Evolutionary conservation across 202 grass and related monocot genomes (phyloP).

Genomic region (Cymbopogon flexuosus): DNA sequence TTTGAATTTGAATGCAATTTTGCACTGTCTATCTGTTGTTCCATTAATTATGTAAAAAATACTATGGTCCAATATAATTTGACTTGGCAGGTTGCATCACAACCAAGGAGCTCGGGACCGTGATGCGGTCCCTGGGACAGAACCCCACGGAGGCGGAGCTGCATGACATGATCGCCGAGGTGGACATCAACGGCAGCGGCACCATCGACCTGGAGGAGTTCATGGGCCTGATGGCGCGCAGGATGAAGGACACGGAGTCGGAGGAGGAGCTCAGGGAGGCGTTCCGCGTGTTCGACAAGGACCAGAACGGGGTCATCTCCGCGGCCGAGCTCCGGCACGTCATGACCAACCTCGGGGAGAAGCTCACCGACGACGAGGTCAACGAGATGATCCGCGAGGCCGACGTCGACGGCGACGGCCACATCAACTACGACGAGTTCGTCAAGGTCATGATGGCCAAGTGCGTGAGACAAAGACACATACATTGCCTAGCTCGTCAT

Average conservation of each 20-base stretch:
- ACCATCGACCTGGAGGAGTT: conserved; percentile 62
- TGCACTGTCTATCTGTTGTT: too few species aligned
- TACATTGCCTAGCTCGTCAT: neutral
- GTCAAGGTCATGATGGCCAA: conserved; percentile 92
- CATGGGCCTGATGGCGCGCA: conserved; percentile 57
- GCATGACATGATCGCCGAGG: conserved; percentile 74
- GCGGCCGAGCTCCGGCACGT: conserved; percentile 57
- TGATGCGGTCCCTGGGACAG: conserved; percentile 65
- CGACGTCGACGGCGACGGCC: conserved; percentile 58
- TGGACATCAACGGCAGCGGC: conserved; percentile 48
- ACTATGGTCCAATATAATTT: neutral
- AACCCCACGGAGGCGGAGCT: conserved; percentile 73
- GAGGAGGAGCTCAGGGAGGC: conserved; percentile 78
- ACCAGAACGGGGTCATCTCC: conserved; percentile 78
- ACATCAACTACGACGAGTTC: conserved; percentile 86
- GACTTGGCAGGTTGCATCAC: conserved; percentile 50
- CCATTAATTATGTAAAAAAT: too few species aligned
- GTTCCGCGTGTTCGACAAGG: conserved; percentile 83
- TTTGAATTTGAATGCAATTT: too few species aligned
- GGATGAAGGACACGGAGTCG: conserved; percentile 47
- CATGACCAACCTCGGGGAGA: conserved; percentile 80
- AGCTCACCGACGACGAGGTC: conserved; percentile 54
- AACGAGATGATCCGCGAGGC: conserved; percentile 74
- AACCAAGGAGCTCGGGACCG: conserved; percentile 64
- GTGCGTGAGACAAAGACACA: conserved; percentile 42